Conservation (phyloP, 306 rosid genomes). For the Dryas alaskensis region DNA sequence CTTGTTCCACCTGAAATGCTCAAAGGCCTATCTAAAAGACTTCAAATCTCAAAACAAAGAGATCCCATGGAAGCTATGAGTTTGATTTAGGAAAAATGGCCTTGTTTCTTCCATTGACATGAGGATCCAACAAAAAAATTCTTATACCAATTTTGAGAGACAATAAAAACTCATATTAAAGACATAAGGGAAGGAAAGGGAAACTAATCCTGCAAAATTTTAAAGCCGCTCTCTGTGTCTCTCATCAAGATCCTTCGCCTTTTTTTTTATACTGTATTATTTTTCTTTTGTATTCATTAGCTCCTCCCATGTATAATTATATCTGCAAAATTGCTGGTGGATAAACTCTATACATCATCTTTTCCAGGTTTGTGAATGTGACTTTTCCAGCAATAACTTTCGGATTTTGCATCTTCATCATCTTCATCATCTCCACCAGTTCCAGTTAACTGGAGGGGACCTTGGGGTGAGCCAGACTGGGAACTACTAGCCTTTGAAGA, state of each 20-base stretch:
- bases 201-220: slow-evolving; percentile 68
- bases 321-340: slow-evolving; percentile 83
- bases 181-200: slow-evolving; percentile 46
- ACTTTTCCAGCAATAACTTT: slow-evolving; percentile 74
- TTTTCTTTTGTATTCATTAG: slow-evolving; percentile 37
- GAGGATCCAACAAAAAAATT: slow-evolving; percentile 34
- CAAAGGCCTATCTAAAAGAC: background rate
- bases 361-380: slow-evolving; percentile 47
- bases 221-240: slow-evolving; percentile 42
- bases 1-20: slow-evolving; percentile 11
- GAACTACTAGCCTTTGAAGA: slow-evolving; percentile 77
- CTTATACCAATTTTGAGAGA: slow-evolving; percentile 33
- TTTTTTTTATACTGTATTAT: slow-evolving; percentile 45
- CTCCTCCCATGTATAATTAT: slow-evolving; percentile 58
- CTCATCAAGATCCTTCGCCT: slow-evolving; percentile 46
- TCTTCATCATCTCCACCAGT: slow-evolving; percentile 65
- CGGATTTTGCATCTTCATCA: slow-evolving; percentile 77
- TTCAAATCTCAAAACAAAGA: background rate
- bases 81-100: slow-evolving; percentile 17
- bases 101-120: slow-evolving; percentile 23
- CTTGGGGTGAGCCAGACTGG: slow-evolving; percentile 85
- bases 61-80: slow-evolving; percentile 1
- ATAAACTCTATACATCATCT: slow-evolving; percentile 63
- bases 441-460: slow-evolving; percentile 77
- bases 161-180: slow-evolving; percentile 32